These are phyloP conservation scores for Gypsophila paniculata DNA, from an alignment of 179 eudicot species.

Conservation along the genomic window DNA sequence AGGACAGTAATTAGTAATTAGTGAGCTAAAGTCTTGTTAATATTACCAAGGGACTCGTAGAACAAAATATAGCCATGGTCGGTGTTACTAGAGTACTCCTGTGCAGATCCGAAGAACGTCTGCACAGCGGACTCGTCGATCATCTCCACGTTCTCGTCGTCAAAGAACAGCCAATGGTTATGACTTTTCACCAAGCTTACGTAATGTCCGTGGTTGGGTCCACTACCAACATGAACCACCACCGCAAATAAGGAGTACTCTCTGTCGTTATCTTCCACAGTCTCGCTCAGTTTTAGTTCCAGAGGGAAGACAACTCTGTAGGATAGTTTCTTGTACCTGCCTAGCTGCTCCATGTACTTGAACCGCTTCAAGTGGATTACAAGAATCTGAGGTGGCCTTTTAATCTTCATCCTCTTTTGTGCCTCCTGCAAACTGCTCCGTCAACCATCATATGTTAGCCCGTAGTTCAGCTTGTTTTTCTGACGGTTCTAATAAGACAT, in stretches of 20 bases:
- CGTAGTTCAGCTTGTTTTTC: not conserved
- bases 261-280: constrained; percentile 66
- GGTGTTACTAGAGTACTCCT: constrained; percentile 84
- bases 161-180: constrained; percentile 80
- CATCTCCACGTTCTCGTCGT: constrained; percentile 86
- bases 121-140: constrained; percentile 80
- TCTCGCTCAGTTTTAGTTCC: constrained; percentile 75
- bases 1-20: constrained; percentile 2
- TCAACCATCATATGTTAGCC: constrained; percentile 5
- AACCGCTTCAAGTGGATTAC: constrained; percentile 85
- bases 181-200: constrained; percentile 91
- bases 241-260: constrained; percentile 82
- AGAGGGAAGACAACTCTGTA: constrained; percentile 86
- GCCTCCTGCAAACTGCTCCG: constrained; percentile 79
- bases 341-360: constrained; percentile 78
- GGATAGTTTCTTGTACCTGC: constrained; percentile 72
- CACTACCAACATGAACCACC: constrained; percentile 84
- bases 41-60: constrained; percentile 57
- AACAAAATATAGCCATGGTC: constrained; percentile 84
- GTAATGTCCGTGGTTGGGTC: constrained; percentile 89
- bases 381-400: constrained; percentile 75
- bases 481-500: too few species aligned
- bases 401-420: constrained; percentile 92
- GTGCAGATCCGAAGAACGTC: constrained; percentile 78
- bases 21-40: constrained; percentile 26